phyloP scores from a whole-genome alignment of 352 stramenopile species.

The Globisporangium acanthophoron region DNA sequence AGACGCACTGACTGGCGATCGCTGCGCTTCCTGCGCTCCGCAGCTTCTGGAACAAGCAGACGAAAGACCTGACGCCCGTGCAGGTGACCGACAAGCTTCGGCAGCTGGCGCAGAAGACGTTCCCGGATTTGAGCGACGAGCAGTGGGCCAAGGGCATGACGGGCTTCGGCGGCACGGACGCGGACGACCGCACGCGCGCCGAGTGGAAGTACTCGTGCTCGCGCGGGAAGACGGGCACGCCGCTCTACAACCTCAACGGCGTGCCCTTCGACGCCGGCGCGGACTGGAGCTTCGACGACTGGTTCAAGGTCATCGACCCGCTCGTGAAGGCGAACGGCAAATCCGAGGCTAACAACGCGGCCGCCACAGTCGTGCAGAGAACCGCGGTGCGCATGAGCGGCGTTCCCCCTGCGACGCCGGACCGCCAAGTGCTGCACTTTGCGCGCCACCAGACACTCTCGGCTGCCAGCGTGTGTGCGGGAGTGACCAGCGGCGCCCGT shows the following conservation, averaged over 20 bases:
- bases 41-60: conserved; percentile 77
- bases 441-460: conserved; percentile 25
- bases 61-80: conserved; percentile 70
- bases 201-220: conserved; percentile 83
- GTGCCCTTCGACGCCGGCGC: conserved; percentile 54
- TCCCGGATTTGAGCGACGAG: conserved; percentile 47
- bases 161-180: conserved; percentile 64
- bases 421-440: conserved; percentile 56
- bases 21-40: not conserved
- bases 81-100: conserved; percentile 60
- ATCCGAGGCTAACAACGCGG: not conserved
- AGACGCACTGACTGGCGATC: not conserved
- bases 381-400: conserved; percentile 31
- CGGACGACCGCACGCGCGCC: conserved; percentile 48
- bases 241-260: conserved; percentile 76
- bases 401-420: conserved; percentile 29
- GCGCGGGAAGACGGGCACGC: conserved; percentile 64
- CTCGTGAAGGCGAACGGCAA: conserved; percentile 29
- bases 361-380: not conserved
- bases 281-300: conserved; percentile 46
- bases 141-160: conserved; percentile 74
- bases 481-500: conserved; percentile 26
- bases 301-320: conserved; percentile 45
- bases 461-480: conserved; percentile 32
- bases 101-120: conserved; percentile 56